A percentile compares a stretch with the other conserved stretches of the same genome.
Evolutionary conservation across 2,329 filamentous ascomycete genomes (phyloP).

Genomic region (Purpureocillium lavendulum): DNA sequence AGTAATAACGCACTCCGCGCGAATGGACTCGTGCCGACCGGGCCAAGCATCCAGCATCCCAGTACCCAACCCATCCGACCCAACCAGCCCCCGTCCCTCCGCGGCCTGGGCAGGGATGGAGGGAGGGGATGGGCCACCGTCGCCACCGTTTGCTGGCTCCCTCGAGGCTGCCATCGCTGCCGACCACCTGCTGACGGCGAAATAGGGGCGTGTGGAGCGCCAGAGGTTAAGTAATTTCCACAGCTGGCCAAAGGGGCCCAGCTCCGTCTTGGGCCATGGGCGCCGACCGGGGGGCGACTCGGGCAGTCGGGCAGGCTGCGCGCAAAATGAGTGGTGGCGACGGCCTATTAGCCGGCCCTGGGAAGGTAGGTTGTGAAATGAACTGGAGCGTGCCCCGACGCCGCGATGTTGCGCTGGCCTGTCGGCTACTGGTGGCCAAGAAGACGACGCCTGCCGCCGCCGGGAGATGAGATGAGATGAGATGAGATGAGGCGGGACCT

Average conservation of each 20-base stretch:
- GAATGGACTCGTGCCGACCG: too few relatives aligned
- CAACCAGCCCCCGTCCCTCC: too few relatives aligned
- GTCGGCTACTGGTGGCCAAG: too few relatives aligned
- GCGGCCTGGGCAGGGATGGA: constrained; percentile 2
- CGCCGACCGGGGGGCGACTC: too few relatives aligned
- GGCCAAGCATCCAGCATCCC: too few relatives aligned
- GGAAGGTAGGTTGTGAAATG: too few relatives aligned
- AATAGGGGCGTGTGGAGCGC: constrained; percentile 11
- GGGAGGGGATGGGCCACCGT: constrained; percentile 14
- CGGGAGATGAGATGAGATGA: neutral
- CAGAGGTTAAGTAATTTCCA: constrained; percentile 11
- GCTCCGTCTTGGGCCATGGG: neutral
- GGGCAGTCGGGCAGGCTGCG: too few relatives aligned
- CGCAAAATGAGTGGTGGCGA: neutral
- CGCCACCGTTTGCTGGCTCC: constrained; percentile 14
- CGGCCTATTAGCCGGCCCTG: too few relatives aligned
- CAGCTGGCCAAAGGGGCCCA: constrained; percentile 1
- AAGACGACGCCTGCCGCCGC: too few relatives aligned
- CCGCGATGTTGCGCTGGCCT: neutral
- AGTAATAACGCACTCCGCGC: too few relatives aligned
- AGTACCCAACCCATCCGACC: too few relatives aligned
- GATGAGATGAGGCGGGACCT: too few relatives aligned
- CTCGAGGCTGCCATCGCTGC: neutral
- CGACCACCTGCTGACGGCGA: neutral
- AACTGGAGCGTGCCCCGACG: neutral